Base-by-base conservation (phyloP, 805 yeast genomes). In the Nakazawaea sp. region DNA sequence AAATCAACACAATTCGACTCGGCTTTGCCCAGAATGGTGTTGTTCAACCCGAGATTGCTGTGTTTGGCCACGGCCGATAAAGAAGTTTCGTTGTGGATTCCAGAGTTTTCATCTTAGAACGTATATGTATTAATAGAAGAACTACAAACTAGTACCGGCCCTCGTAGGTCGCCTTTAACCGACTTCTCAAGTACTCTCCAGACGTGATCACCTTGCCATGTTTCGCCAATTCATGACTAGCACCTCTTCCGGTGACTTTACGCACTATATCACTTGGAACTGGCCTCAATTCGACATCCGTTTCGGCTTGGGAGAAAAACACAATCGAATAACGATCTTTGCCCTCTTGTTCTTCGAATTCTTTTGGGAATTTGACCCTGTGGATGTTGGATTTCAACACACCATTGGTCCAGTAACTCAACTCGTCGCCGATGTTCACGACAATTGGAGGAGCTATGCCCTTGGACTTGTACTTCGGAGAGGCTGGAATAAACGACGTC, bases 391-490 rank as follows among this genome's bases (percentile, higher is more conserved):
- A 77, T 48, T 70, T 77, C 45, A 82, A 60, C 17, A 78, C 53
- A 1, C 86, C 85, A 7, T 77, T 75, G 0, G 89, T 78, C 90
- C 90, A 82, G 53, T 75, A 80, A 33, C 80, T 72, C 42, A 82
- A 59, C 45, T 72, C 74, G 53, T 82, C 90, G 4, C 79, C 86
- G 48, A 82, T 78, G 50, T 82, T 82, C 16, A 82, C 82, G 13
- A 82, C 70, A 4, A 82, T 62, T 4, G 89, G 88, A 3, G 89
- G 78, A 17, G 75, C 69, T 20, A 50, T 47, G 3, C 57, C 62
- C 11, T 42, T 27, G 5, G 33, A 23, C 6, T 39, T 20, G 44
- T 49, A 53, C 27, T 53, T 43, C 12, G 44, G 45, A 17, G 63
- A 52, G 2, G 69, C 62, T 1, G 47, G 42, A 4, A 77, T 66